Base-by-base conservation (phyloP, 257 asterid species). In the Datura wrightii region DNA sequence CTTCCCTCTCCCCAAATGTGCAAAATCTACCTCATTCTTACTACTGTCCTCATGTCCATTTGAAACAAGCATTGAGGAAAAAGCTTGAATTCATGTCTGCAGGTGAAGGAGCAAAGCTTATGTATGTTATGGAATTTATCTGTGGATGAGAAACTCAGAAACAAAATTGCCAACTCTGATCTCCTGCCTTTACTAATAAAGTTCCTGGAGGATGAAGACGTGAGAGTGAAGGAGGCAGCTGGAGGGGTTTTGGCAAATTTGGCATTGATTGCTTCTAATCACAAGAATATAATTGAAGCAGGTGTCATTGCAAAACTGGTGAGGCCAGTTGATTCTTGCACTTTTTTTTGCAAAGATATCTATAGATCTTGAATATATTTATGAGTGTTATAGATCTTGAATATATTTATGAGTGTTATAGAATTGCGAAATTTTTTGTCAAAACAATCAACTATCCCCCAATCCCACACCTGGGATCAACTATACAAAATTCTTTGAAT, bases 51-150 rank as follows among this genome's bases (percentile, higher is more conserved):
- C 69, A 19, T 16, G 65, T 50, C 62, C 78, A 85, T 74, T 54
- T 85, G 83, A 34, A 55, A 80, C 74, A 85, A 46, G 60, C 79
- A 70, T 71, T 84, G 60, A 63, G 83, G 83, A 84, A 24, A 86
- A 85, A 86, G 79, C 89, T 85, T 83, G 58, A 56, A 63, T 11
- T 60, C 70, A 69, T 72, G 54, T 86, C 50, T 89, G 34, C 92
- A 95, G 99, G 99, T 95, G 88, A 92, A 89, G 91, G 98, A 93
- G 94, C 97, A 95, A 88, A 82, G 90, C 39, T 50, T 95, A 53
- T 92, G 96, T 85, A 86, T 94, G 15, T 83, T 95, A 82, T 93
- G 97, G 96, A 94, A 94, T 89, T 92, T 94, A 86, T 90, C 97
- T 13, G 94, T 91, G 74, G 98, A 95, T 87, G 96, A 94, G 91